A percentile compares a stretch with the other conserved stretches of the same genome.
phyloP scores from a whole-genome alignment of 2,329 filamentous ascomycete species.

The Triangularia setosa region DNA sequence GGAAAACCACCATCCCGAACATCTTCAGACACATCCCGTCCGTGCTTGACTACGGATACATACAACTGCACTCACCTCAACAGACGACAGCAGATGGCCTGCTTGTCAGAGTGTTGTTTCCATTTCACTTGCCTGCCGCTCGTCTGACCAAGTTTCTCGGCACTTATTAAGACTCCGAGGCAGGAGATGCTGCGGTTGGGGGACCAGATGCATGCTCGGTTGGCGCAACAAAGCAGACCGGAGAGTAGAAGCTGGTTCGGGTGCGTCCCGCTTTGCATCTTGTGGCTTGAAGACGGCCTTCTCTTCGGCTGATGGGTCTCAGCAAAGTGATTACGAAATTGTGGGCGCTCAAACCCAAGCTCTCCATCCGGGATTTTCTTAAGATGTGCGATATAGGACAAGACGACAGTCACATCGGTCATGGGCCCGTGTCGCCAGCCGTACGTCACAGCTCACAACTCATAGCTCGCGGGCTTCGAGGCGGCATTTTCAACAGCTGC shows the following conservation, averaged over 20 bases:
- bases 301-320: neutral
- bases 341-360: neutral
- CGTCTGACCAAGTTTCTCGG: neutral
- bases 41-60: too few species aligned
- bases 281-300: conserved; percentile 1
- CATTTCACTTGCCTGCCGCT: neutral
- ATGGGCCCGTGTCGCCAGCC: neutral
- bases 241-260: neutral
- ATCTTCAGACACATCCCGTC: neutral
- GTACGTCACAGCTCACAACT: neutral
- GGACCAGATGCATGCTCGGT: neutral
- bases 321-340: neutral
- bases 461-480: neutral
- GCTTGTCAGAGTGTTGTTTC: neutral
- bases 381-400: conserved; percentile 30
- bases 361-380: conserved; percentile 24
- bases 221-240: neutral
- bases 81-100: neutral
- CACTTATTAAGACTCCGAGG: neutral
- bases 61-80: neutral
- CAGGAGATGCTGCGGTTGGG: neutral
- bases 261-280: conserved; percentile 2
- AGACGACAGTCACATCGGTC: conserved; percentile 3
- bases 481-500: neutral
- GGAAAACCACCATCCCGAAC: neutral